Conservation (phyloP, 148 eudicot species). For the Fallopia convolvulus region DNA sequence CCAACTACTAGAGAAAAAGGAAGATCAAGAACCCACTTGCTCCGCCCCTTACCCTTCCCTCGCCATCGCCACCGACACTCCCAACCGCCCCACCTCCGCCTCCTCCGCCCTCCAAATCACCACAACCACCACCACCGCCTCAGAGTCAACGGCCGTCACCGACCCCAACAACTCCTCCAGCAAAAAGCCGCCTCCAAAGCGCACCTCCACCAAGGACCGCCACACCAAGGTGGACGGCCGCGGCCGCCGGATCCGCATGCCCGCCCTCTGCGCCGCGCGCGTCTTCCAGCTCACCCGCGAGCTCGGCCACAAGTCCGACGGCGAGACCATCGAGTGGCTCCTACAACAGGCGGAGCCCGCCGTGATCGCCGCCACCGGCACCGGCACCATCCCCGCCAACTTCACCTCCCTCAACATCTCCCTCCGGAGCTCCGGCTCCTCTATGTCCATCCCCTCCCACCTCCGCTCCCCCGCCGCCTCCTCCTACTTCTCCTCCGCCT, state of each 20-base stretch:
- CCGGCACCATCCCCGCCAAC: conserved; percentile 96
- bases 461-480: conserved; percentile 39
- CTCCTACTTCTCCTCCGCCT: conserved; percentile 47
- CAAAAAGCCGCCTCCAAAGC: conserved; percentile 60
- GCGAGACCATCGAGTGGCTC: conserved; percentile 95
- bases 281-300: conserved; percentile 93
- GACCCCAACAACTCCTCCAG: conserved; percentile 17
- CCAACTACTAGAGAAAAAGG: conserved; percentile 73
- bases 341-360: conserved; percentile 93
- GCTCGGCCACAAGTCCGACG: conserved; percentile 90
- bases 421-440: conserved; percentile 81
- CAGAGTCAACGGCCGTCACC: not conserved
- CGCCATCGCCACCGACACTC: conserved; percentile 26
- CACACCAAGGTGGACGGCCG: conserved; percentile 99
- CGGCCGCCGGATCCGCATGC: conserved; percentile 94
- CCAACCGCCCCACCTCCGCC: conserved; percentile 13
- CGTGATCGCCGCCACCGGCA: conserved; percentile 93
- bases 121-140: conserved; percentile 12
- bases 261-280: conserved; percentile 90
- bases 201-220: conserved; percentile 81
- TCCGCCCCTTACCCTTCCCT: conserved; percentile 42
- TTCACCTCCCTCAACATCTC: conserved; percentile 88
- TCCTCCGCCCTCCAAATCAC: conserved; percentile 8
- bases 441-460: conserved; percentile 76
- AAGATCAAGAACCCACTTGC: conserved; percentile 53